Conservation (phyloP, 2,329 filamentous ascomycete genomes). For the Fusarium pseudograminearum region DNA sequence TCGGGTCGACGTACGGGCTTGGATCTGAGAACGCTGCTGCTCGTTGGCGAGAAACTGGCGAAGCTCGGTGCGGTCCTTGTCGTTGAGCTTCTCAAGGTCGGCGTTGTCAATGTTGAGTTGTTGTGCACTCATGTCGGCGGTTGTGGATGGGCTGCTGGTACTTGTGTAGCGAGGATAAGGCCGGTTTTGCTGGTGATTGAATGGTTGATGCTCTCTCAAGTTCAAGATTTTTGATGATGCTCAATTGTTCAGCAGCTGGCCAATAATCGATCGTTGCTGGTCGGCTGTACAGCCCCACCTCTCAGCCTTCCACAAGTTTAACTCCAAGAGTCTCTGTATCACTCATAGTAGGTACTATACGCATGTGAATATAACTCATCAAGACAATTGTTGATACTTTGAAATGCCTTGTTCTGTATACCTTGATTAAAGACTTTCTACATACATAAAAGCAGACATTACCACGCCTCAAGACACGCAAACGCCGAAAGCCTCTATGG, state of each 20-base stretch:
- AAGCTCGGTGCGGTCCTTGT: conserved; percentile 87
- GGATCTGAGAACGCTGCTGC: conserved; percentile 80
- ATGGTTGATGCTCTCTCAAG: conserved; percentile 12
- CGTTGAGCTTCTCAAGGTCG: conserved; percentile 80
- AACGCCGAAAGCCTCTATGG: conserved; percentile 18
- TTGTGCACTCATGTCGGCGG: conserved; percentile 52
- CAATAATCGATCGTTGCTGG: conserved; percentile 26
- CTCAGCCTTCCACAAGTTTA: conserved; percentile 1
- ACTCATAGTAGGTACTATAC: background rate
- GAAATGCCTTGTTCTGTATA: background rate
- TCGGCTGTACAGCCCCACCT: conserved; percentile 21
- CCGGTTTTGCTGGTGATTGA: conserved; percentile 20
- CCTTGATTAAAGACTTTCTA: background rate
- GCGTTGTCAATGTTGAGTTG: conserved; percentile 60
- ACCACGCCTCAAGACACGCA: conserved; percentile 1
- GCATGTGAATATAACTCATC: background rate
- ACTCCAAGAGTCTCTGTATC: background rate
- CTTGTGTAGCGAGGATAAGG: background rate
- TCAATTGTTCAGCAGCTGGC: conserved; percentile 16
- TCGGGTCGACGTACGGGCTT: conserved; percentile 64
- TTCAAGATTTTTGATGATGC: conserved; percentile 44
- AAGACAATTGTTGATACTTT: background rate
- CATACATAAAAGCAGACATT: background rate
- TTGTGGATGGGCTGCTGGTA: background rate
- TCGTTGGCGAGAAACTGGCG: conserved; percentile 88